Conservation (phyloP, 2,329 filamentous ascomycete species). For the Aspergillus niger region DNA sequence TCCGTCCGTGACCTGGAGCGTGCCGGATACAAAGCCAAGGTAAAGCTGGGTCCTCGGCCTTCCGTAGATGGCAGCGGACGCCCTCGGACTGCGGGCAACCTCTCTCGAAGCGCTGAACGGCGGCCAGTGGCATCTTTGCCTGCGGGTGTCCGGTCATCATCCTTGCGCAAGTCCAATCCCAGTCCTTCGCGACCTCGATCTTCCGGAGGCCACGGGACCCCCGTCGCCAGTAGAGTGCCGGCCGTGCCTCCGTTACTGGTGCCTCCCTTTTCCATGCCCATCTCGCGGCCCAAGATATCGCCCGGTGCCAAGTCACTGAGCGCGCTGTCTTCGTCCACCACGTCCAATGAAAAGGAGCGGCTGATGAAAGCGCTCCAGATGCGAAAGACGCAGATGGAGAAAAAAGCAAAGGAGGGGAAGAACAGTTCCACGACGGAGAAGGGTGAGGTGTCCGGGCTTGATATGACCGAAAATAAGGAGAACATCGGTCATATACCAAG, state of each 20-base stretch:
- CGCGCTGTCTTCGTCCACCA: constrained; percentile 53
- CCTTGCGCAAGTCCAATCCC: constrained; percentile 52
- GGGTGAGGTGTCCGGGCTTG: constrained; percentile 12
- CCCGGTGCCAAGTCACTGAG: constrained; percentile 47
- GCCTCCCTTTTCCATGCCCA: constrained; percentile 39
- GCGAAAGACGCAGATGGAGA: constrained; percentile 73
- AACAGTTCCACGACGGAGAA: constrained; percentile 27
- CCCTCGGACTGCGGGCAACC: constrained; percentile 58
- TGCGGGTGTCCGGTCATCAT: constrained; percentile 71
- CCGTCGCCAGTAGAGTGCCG: constrained; percentile 34
- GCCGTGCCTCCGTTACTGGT: constrained; percentile 44
- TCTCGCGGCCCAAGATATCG: constrained; percentile 39
- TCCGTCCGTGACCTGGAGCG: constrained; percentile 49
- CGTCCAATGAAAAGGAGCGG: constrained; percentile 86
- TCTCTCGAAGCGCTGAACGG: constrained; percentile 51
- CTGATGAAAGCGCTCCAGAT: constrained; percentile 93
- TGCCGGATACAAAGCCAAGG: constrained; percentile 58
- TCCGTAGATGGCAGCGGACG: constrained; percentile 65
- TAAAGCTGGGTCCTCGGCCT: constrained; percentile 85
- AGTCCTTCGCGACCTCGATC: constrained; percentile 47
- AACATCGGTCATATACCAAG: constrained; percentile 30
- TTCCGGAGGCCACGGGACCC: constrained; percentile 39
- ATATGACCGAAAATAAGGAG: constrained; percentile 28
- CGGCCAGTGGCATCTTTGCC: constrained; percentile 79
- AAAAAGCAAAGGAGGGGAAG: constrained; percentile 35